Conservation (phyloP, 2,329 filamentous ascomycete genomes). For the Hypoxylon sp. region DNA sequence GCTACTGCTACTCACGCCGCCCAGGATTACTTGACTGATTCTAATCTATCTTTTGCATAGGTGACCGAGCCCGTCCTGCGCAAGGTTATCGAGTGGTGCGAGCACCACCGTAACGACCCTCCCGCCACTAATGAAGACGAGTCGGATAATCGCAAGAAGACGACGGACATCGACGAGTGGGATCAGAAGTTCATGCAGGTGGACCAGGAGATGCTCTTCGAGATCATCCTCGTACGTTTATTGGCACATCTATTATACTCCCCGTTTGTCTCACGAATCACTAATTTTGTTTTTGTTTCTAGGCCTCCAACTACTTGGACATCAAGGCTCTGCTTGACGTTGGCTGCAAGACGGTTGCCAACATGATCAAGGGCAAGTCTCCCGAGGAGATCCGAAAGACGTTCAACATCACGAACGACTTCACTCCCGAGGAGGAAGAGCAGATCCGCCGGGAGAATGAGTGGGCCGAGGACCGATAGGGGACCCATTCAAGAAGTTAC, state of each 20-base stretch:
- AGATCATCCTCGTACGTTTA: constrained; percentile 88
- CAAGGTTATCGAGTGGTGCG: constrained; percentile 98
- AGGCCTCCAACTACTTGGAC: constrained; percentile 98
- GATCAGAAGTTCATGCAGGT: constrained; percentile 99
- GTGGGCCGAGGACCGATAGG: constrained; percentile 84
- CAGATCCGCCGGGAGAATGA: constrained; percentile 94
- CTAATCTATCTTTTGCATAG: constrained; percentile 49
- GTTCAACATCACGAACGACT: constrained; percentile 99
- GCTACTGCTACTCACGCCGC: not conserved
- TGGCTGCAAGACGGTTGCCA: constrained; percentile 98
- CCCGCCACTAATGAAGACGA: constrained; percentile 85
- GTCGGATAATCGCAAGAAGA: constrained; percentile 94
- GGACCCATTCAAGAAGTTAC: not conserved
- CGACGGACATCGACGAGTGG: constrained; percentile 99
- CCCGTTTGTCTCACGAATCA: constrained; percentile 10
- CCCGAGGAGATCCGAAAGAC: constrained; percentile 99
- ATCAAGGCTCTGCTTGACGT: constrained; percentile 98
- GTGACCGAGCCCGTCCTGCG: constrained; percentile 92
- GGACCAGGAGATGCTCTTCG: constrained; percentile 99
- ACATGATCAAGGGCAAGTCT: constrained; percentile 99
- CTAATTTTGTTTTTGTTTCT: constrained; percentile 36
- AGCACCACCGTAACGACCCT: constrained; percentile 91
- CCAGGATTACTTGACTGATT: not conserved
- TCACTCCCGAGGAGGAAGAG: constrained; percentile 98
- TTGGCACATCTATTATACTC: not conserved